Evolutionary conservation across 176 grass and related monocot species (phyloP).

Genomic region (Panicum miliaceum): DNA sequence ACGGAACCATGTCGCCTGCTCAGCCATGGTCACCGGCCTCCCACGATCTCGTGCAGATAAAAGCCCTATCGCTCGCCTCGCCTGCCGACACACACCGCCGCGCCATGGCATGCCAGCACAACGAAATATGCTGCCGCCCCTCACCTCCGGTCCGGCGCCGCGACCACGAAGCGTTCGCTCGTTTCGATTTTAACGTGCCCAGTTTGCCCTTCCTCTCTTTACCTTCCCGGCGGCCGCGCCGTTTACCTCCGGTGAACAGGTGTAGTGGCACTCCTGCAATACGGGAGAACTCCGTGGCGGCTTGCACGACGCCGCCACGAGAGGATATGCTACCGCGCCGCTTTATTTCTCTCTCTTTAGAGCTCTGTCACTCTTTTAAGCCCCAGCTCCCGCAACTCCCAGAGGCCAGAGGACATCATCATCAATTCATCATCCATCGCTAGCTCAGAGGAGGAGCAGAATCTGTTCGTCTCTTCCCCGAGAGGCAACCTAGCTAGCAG

Average conservation of each 20-base stretch:
- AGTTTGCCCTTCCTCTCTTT: not conserved
- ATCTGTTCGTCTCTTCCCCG: slow-evolving; percentile 40
- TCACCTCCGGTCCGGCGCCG: slow-evolving; percentile 18
- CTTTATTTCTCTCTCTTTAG: not conserved
- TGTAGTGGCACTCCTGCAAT: slow-evolving; percentile 40
- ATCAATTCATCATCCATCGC: not conserved
- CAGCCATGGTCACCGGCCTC: not conserved
- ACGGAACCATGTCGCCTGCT: not conserved
- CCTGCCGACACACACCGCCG: slow-evolving; percentile 24
- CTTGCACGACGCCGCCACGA: not conserved
- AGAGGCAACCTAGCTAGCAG: slow-evolving; percentile 14
- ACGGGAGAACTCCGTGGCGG: not conserved
- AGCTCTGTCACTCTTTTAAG: slow-evolving; percentile 44
- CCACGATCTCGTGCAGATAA: slow-evolving; percentile 19
- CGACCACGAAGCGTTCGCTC: not conserved
- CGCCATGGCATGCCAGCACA: slow-evolving; percentile 10
- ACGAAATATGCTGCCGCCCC: not conserved
- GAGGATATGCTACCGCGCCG: not conserved
- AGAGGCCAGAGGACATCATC: not conserved
- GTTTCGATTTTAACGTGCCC: not conserved
- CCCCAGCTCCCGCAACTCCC: slow-evolving; percentile 22
- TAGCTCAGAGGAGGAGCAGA: not conserved
- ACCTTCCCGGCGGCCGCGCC: too few relatives aligned
- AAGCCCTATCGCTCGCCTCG: not conserved
- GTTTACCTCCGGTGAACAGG: not conserved